phyloP scores from a whole-genome alignment of 179 eudicot genomes.

The Heliamphora pulchella region DNA sequence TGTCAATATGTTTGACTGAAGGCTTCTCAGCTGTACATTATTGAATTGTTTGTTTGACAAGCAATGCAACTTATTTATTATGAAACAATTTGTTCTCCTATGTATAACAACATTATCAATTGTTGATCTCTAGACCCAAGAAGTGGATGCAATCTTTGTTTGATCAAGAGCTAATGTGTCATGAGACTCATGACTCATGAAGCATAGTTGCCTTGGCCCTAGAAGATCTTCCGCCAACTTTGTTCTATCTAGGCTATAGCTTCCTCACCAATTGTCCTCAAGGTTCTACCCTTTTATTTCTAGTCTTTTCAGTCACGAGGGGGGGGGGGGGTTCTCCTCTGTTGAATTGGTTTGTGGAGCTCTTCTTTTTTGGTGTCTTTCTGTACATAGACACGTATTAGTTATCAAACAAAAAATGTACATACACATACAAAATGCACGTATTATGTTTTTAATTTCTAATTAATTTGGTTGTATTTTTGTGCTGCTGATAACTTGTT shows the following conservation, averaged over 20 bases:
- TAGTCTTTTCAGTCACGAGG: background rate
- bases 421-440: no score
- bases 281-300: constrained; percentile 5
- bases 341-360: constrained; percentile 1
- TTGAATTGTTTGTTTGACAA: constrained; percentile 8
- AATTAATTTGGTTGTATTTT: background rate
- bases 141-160: constrained; percentile 6
- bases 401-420: no score
- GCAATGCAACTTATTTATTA: background rate
- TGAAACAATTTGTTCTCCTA: background rate
- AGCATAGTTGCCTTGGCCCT: background rate
- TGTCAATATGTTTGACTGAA: background rate
- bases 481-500: background rate
- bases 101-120: background rate
- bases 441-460: background rate
- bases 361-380: no score
- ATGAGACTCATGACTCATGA: no score
- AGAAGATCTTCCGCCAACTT: background rate
- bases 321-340: background rate
- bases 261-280: constrained; percentile 6
- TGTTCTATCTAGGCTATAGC: background rate
- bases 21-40: background rate
- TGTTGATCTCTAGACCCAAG: background rate
- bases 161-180: background rate
- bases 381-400: no score